These are phyloP conservation scores for Aspergillus sclerotialis DNA, from an alignment of 2,329 filamentous ascomycete species.

Conservation along the genomic window DNA sequence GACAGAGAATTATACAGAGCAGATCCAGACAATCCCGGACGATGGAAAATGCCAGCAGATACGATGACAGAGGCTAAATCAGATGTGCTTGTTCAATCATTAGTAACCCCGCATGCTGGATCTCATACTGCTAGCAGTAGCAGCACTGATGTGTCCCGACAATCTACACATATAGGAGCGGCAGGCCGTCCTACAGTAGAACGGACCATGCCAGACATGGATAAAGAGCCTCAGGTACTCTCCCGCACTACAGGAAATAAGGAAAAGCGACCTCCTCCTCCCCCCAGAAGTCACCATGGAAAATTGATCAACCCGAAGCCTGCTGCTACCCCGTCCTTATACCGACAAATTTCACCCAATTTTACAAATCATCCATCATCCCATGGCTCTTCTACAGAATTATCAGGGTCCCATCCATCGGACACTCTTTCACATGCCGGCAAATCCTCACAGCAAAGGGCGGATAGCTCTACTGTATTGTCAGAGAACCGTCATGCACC, in stretches of 20 bases:
- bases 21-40: neutral
- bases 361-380: constrained; percentile 20
- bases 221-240: constrained; percentile 37
- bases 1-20: constrained; percentile 3
- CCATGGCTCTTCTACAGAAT: constrained; percentile 17
- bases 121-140: constrained; percentile 34
- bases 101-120: constrained; percentile 4
- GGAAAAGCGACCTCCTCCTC: constrained; percentile 61
- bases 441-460: constrained; percentile 48
- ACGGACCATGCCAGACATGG: constrained; percentile 47
- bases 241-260: constrained; percentile 25
- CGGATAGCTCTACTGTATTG: constrained; percentile 28
- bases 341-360: constrained; percentile 16
- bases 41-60: constrained; percentile 1
- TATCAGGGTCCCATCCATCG: constrained; percentile 10
- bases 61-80: constrained; percentile 2
- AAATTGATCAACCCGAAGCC: constrained; percentile 56
- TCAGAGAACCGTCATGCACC: constrained; percentile 8
- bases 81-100: constrained; percentile 5
- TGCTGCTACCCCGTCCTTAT: constrained; percentile 16
- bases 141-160: constrained; percentile 44
- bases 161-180: constrained; percentile 40
- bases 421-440: constrained; percentile 10
- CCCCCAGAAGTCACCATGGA: constrained; percentile 70
- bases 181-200: constrained; percentile 53